These are phyloP conservation scores for Rhododendron griersonianum DNA, from an alignment of 148 eudicot species.

Conservation along the genomic window DNA sequence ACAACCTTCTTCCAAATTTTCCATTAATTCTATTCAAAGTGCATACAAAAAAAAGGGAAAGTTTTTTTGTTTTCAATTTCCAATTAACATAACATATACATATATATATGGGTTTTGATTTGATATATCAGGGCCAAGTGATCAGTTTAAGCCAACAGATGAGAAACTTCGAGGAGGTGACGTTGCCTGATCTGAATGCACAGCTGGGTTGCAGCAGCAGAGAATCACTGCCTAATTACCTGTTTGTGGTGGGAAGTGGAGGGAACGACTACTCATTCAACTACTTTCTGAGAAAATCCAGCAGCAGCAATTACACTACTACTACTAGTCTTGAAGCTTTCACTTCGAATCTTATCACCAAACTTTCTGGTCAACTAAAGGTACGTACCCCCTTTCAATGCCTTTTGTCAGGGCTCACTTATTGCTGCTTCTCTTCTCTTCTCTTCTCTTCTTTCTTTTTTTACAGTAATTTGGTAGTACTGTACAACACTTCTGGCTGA, in stretches of 20 bases:
- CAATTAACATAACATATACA: too few relatives aligned
- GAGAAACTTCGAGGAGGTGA: constrained; percentile 29
- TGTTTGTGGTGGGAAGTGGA: constrained; percentile 39
- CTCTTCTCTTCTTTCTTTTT: too few relatives aligned
- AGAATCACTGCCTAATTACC: constrained; percentile 14
- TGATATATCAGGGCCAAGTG: constrained; percentile 26
- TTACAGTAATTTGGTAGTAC: too few relatives aligned
- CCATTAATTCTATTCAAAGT: background rate
- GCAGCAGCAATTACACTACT: background rate
- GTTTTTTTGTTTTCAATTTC: background rate
- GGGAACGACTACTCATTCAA: constrained; percentile 38
- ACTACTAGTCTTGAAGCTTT: constrained; percentile 16
- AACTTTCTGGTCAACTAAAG: constrained; percentile 28
- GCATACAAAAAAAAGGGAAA: background rate
- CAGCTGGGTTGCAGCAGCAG: constrained; percentile 15
- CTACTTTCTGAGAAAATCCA: constrained; percentile 19
- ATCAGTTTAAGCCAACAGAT: constrained; percentile 29
- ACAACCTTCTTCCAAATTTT: background rate
- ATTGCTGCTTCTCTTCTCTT: background rate
- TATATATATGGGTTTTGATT: background rate
- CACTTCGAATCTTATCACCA: constrained; percentile 19
- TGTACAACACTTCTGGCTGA: too few relatives aligned
- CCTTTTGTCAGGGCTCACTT: background rate
- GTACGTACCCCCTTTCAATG: background rate
- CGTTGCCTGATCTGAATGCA: constrained; percentile 28